Conservation (phyloP, 768 basidiomycete species). For the Boletus rufocinnamomeus region DNA sequence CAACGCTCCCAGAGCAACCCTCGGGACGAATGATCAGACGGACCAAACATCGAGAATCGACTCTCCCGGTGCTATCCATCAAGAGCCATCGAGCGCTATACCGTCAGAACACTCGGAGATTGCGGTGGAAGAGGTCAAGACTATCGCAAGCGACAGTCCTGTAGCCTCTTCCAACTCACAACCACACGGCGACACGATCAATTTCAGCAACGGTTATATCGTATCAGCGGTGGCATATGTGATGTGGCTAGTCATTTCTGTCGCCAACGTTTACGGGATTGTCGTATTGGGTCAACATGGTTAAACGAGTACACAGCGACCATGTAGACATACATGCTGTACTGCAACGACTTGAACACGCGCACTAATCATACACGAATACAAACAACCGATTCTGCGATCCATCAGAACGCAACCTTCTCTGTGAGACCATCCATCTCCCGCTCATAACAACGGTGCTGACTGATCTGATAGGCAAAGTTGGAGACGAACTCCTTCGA, state of each 20-base stretch:
- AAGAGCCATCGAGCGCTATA: background rate
- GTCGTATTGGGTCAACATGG: conserved; percentile 40
- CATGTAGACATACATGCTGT: background rate
- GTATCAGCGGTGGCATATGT: conserved; percentile 43
- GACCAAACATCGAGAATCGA: background rate
- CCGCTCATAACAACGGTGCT: conserved; percentile 65
- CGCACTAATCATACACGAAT: conserved; percentile 15
- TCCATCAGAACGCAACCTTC: conserved; percentile 48
- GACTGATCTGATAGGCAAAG: conserved; percentile 64
- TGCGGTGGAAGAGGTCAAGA: background rate
- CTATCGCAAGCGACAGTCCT: conserved; percentile 6
- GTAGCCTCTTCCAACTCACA: background rate
- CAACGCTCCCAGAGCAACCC: background rate
- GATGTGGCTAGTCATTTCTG: conserved; percentile 48
- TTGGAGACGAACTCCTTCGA: conserved; percentile 56
- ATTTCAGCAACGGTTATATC: conserved; percentile 43
- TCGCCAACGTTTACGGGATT: conserved; percentile 56
- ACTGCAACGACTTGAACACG: background rate
- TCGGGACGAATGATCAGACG: background rate
- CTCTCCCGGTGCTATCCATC: conserved; percentile 17
- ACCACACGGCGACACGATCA: conserved; percentile 28
- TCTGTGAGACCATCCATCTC: conserved; percentile 58
- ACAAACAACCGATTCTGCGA: background rate
- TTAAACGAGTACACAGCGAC: background rate
- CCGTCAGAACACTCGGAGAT: background rate